Evolutionary conservation across 78 protist species (phyloP), one percentile per base, ranked within the genome.

Genomic region (Creolimax fragrantissima): DNA sequence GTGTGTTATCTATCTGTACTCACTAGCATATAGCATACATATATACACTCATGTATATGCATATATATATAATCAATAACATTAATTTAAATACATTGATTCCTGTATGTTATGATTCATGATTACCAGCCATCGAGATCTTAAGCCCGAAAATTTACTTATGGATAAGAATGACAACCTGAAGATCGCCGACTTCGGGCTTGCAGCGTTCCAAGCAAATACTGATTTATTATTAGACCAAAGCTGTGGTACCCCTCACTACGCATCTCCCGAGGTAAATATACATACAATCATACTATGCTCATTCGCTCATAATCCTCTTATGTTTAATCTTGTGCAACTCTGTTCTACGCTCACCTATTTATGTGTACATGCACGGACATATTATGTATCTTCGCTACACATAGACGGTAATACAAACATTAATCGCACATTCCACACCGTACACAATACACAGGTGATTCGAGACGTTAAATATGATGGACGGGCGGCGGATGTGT

Each of bases 261-360:
- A 98, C 89, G 99, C 99, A 2, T 98, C 99, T 24, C 99, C 99
- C 3, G 99, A 99, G 43, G 98, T 98, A 58, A 96, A 97, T 44
- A 81, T 94, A 17, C 94, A 95, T 2, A 81, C 3, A 3, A 41
- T 3, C 36, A 37, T 7, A 41, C 85, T 41, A 5, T 3, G 5
- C 85, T 81, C 36, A 3, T 24, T 37, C 85, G 3, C 74, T 58
- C 74, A 58, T 17, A 32, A 11, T 58, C 74, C 39, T 58, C 17
- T 58, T 58, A 11, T 17, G 74, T 17, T 58, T 17, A 32, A 17
- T 17, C 74, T 17, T 17, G 39, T 17, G 39, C 74, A 11, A 11
- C 74, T 58, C 74, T 17, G 39, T 17, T 17, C 74, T 17, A 11
- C 11, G 17, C 74, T 17, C 74, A 58, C 74, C 11, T 58, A 58